phyloP scores from a whole-genome alignment of 2,329 filamentous ascomycete genomes.

The Neonectria hederae region DNA sequence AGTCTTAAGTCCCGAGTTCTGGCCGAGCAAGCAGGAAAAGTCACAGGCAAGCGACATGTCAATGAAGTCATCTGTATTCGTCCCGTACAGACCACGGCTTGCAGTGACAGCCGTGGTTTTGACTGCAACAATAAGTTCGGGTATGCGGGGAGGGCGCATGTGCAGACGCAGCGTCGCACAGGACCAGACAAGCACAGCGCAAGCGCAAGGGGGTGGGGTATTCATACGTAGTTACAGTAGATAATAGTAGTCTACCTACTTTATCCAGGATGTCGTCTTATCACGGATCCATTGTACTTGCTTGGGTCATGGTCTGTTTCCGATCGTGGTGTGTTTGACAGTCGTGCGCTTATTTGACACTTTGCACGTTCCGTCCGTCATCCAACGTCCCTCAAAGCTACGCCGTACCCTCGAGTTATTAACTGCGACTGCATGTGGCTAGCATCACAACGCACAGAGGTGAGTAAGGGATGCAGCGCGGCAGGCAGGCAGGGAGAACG shows the following conservation, averaged over 20 bases:
- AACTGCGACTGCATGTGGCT: constrained; percentile 34
- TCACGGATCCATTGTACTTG: background rate
- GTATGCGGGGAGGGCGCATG: constrained; percentile 17
- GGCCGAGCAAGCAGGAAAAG: constrained; percentile 19
- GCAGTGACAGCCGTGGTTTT: constrained; percentile 16
- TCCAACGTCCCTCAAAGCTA: background rate
- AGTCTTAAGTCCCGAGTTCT: background rate
- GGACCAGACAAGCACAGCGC: constrained; percentile 3
- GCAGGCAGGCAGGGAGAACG: constrained; percentile 22
- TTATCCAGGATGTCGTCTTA: background rate
- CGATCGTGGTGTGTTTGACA: background rate
- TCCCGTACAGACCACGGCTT: constrained; percentile 16
- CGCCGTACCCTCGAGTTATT: constrained; percentile 26
- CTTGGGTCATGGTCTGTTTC: background rate
- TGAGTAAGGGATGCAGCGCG: constrained; percentile 21
- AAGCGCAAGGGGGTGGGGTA: constrained; percentile 12
- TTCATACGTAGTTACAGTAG: no score
- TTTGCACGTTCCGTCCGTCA: background rate
- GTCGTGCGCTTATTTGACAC: background rate
- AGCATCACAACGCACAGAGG: constrained; percentile 31
- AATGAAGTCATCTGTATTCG: background rate
- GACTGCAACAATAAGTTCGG: constrained; percentile 14
- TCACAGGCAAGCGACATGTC: background rate
- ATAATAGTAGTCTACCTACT: no score
- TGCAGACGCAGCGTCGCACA: constrained; percentile 15